Base-by-base conservation (phyloP, 768 basidiomycete genomes). In the Galerina sulciceps region DNA sequence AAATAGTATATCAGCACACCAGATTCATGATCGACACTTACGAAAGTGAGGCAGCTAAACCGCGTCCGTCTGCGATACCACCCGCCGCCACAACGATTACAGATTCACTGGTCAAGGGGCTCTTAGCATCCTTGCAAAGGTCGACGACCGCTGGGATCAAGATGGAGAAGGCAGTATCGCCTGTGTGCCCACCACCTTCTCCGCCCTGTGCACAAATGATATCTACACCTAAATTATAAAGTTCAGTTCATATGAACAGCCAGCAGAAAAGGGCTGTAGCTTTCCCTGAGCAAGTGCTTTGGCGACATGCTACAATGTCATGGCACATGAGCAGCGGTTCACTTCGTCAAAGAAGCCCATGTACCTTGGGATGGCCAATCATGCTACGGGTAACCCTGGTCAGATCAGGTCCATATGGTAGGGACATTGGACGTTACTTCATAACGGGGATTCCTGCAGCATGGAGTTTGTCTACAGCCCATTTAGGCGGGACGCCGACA, bases 181-280 rank as follows among this genome's bases (percentile, higher is more conserved):
- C 91, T 0, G 93, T 94, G 75, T 94, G 93, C 11, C 93, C 93
- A 23, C 93, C 93, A 17, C 92, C 93, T 73, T 94, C 93, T 15
- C 91, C 91, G 35, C 89, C 90, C 71, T 92, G 92, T 1, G 91
- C 93, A 68, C 93, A 93, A 46, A 96, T 93, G 59, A 95, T 85
- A 65, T 96, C 93, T 14, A 94, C 91, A n/a, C 93, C 91, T 81
- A 64, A 18, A 31, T 22, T 23, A 8, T 41, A 17, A 10, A 6
- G 40, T 15, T 42, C 45, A 26, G 57, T 40, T 45, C 58, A n/a
- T 51, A 10, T 17, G 6, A 44, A 31, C 46, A 17, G 35, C 44
- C 6, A 51, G 43, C 20, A 14, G 42, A 31, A 43, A 38, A 44
- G 14, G 42, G 40, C 23, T 22, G 15, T 22, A 54, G 23, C n/a